Evolutionary conservation across 2,329 filamentous ascomycete genomes (phyloP), one percentile per base, ranked within the genome.

Genomic region (Exophiala xenobiotica): DNA sequence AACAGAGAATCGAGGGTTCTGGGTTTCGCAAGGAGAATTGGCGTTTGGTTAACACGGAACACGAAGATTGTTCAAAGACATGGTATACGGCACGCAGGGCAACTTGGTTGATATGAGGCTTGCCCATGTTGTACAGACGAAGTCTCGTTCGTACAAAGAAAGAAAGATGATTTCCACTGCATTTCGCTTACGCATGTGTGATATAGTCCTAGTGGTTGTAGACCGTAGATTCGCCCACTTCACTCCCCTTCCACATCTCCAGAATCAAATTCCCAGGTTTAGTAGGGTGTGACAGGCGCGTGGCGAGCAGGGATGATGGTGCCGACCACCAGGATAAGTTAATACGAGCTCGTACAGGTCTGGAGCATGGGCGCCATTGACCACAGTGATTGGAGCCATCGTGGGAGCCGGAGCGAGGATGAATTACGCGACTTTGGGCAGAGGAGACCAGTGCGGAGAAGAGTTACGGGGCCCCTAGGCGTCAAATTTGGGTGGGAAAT

Each of bases 281-380:
- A 24, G 41, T 18, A 18, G 23, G 40, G 16, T 27, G 16, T 43
- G 6, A 35, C 8, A 38, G 33, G 23, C n/a, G 40, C 41, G 41
- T 44, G 41, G 41, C 41, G 12, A 18, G 14, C 41, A 29, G 41
- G 41, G 41, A 31, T 44, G 19, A 14, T 14, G 12, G n/a, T 12
- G n/a, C n/a, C n/a, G n/a, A n/a, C n/a, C n/a, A n/a, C n/a, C n/a
- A n/a, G n/a, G n/a, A n/a, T n/a, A n/a, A n/a, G n/a, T n/a, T n/a
- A n/a, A n/a, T n/a, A n/a, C n/a, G n/a, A n/a, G n/a, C n/a, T n/a
- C n/a, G n/a, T n/a, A n/a, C n/a, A n/a, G n/a, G n/a, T n/a, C n/a
- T n/a, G n/a, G n/a, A n/a, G n/a, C n/a, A n/a, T n/a, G n/a, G n/a
- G n/a, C n/a, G n/a, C n/a, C n/a, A n/a, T n/a, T n/a, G n/a, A n/a